A percentile compares a stretch with the other conserved stretches of the same genome.
phyloP scores from a whole-genome alignment of 306 rosid genomes.

The Cicer yamashitae region DNA sequence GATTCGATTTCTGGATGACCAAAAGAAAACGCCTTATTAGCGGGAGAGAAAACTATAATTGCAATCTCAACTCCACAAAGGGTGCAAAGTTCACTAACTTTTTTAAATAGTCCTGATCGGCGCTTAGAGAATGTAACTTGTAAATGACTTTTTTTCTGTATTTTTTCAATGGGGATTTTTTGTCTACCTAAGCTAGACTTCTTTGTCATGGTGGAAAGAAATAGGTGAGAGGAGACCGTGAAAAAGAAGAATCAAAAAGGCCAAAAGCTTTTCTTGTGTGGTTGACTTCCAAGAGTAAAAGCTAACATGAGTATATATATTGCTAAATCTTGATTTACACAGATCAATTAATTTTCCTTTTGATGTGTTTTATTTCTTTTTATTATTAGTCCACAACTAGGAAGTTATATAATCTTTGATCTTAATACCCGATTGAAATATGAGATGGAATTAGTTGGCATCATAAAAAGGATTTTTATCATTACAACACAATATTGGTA shows the following conservation, averaged over 20 bases:
- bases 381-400: constrained; percentile 39
- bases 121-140: constrained; percentile 75
- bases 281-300: constrained; percentile 26
- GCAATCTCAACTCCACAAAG: constrained; percentile 68
- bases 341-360: constrained; percentile 41
- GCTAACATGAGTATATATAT: constrained; percentile 43
- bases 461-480: neutral
- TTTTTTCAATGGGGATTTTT: constrained; percentile 63
- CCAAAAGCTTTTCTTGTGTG: constrained; percentile 6
- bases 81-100: constrained; percentile 73
- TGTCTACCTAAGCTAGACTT: constrained; percentile 58
- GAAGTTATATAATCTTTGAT: constrained; percentile 48
- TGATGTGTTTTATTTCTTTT: constrained; percentile 45
- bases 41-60: constrained; percentile 66
- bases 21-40: constrained; percentile 65
- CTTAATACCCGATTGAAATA: constrained; percentile 34
- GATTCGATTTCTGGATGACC: constrained; percentile 66
- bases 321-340: constrained; percentile 35
- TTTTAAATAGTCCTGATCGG: constrained; percentile 69
- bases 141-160: constrained; percentile 57
- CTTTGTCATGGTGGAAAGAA: constrained; percentile 43
- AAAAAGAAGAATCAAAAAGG: neutral
- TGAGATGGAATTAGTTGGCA: constrained; percentile 15
- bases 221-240: neutral
- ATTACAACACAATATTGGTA: too few relatives aligned